Conservation (phyloP, 345 rosid genomes). For the Stellera chamaejasme region DNA sequence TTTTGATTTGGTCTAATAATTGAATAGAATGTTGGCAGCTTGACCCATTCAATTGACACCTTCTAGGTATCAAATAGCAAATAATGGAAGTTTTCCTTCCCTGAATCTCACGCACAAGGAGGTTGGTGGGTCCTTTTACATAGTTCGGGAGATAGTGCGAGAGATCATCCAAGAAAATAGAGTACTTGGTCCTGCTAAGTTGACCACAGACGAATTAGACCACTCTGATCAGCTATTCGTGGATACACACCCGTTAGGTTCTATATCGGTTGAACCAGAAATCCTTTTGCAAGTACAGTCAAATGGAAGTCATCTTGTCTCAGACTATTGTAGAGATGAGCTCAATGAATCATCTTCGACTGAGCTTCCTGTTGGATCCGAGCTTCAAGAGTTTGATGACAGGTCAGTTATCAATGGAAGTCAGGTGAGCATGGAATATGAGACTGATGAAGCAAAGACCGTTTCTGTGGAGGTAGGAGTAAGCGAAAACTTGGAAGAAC, state of each 20-base stretch:
- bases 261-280: conserved; percentile 47
- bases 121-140: conserved; percentile 97
- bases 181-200: conserved; percentile 80
- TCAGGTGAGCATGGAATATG: conserved; percentile 13
- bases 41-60: conserved; percentile 8
- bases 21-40: not conserved
- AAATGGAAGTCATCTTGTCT: conserved; percentile 24
- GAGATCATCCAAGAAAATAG: conserved; percentile 97
- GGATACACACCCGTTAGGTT: conserved; percentile 46
- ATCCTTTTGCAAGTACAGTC: conserved; percentile 22
- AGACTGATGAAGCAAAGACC: conserved; percentile 12
- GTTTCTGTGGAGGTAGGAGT: conserved; percentile 16
- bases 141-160: conserved; percentile 85
- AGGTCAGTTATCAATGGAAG: conserved; percentile 25
- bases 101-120: conserved; percentile 84
- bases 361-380: conserved; percentile 17
- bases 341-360: conserved; percentile 18
- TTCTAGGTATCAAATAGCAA: conserved; percentile 61
- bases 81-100: conserved; percentile 75
- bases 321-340: conserved; percentile 19
- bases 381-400: conserved; percentile 17
- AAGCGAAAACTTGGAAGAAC: conserved; percentile 12
- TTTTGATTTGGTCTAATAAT: not conserved
- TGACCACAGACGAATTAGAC: conserved; percentile 25
- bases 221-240: conserved; percentile 19